Evolutionary conservation across 2,329 filamentous ascomycete species (phyloP).

Genomic region (Clonostachys chloroleuca): DNA sequence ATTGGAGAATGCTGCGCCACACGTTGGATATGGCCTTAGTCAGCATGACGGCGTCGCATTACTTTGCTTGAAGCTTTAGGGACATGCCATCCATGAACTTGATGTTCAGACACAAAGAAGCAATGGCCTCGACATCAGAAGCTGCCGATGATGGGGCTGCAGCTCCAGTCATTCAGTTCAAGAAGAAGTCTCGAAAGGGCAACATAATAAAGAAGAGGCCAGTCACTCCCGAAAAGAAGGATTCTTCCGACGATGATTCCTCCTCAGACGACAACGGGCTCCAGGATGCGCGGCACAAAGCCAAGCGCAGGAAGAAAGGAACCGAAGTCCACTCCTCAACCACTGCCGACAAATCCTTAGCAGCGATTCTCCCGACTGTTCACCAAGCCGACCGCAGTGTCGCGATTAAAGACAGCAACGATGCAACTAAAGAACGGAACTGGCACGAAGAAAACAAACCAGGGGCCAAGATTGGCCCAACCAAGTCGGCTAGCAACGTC

Average conservation of each 20-base stretch:
- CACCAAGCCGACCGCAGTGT: slow-evolving; percentile 58
- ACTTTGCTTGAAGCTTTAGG: too few species aligned
- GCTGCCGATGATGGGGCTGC: too few species aligned
- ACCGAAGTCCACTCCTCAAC: slow-evolving; percentile 63
- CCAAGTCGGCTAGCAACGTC: slow-evolving; percentile 86
- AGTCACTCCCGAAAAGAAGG: slow-evolving; percentile 61
- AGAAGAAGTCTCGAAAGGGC: slow-evolving; percentile 71
- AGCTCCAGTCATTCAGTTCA: slow-evolving; percentile 66
- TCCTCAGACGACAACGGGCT: slow-evolving; percentile 75
- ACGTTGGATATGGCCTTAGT: too few species aligned
- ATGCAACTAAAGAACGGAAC: slow-evolving; percentile 84
- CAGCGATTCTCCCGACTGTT: slow-evolving; percentile 50
- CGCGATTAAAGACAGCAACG: slow-evolving; percentile 65
- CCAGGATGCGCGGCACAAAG: slow-evolving; percentile 71
- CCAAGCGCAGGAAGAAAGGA: slow-evolving; percentile 73
- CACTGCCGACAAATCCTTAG: slow-evolving; percentile 27
- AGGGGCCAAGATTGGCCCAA: slow-evolving; percentile 69
- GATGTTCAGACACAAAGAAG: too few species aligned
- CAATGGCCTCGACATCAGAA: too few species aligned
- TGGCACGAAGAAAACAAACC: slow-evolving; percentile 81
- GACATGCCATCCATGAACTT: too few species aligned
- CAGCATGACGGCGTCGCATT: too few species aligned
- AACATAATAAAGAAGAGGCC: slow-evolving; percentile 81
- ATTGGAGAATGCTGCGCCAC: too few species aligned
- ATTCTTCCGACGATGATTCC: slow-evolving; percentile 57